These are phyloP conservation scores for Andrographis paniculata DNA, from an alignment of 305 asterid genomes.

Conservation along the genomic window DNA sequence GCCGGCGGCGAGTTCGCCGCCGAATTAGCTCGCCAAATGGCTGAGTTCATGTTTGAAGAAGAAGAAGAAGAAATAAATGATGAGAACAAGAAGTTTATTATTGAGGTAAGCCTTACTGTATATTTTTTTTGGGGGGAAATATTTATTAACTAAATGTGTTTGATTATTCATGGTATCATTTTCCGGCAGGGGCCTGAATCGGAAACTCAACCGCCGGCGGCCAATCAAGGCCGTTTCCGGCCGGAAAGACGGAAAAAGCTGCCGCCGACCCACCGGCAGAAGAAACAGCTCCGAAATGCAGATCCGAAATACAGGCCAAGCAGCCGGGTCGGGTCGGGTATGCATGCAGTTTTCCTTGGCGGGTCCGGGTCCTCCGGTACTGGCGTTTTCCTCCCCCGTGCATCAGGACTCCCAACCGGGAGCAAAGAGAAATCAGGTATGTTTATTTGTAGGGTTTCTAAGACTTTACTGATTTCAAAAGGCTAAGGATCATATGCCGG, in stretches of 20 bases:
- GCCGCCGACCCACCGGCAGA: constrained; percentile 28
- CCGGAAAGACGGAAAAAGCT: constrained; percentile 24
- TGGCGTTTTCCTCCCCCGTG: constrained; percentile 70
- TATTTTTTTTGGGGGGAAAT: neutral
- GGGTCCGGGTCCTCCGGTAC: constrained; percentile 45
- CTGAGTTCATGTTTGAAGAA: constrained; percentile 70
- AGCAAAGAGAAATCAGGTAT: constrained; percentile 46
- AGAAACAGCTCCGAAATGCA: neutral
- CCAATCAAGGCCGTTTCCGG: constrained; percentile 13
- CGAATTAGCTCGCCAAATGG: constrained; percentile 77
- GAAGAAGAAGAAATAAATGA: constrained; percentile 30
- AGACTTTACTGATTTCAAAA: no score
- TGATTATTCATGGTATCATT: no score
- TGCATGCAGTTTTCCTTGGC: no score
- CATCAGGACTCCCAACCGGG: constrained; percentile 21
- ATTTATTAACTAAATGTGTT: neutral
- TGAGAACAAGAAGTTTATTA: constrained; percentile 2
- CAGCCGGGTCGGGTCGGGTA: constrained; percentile 11
- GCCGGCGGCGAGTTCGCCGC: constrained; percentile 46
- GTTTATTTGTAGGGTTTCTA: no score
- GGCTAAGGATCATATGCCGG: no score
- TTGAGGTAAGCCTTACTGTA: constrained; percentile 24
- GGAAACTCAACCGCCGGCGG: constrained; percentile 33
- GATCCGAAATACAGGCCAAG: constrained; percentile 13
- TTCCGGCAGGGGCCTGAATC: constrained; percentile 28